These are phyloP conservation scores for Grosmannia serpens DNA, from an alignment of 2,329 filamentous ascomycete genomes.

Conservation along the genomic window DNA sequence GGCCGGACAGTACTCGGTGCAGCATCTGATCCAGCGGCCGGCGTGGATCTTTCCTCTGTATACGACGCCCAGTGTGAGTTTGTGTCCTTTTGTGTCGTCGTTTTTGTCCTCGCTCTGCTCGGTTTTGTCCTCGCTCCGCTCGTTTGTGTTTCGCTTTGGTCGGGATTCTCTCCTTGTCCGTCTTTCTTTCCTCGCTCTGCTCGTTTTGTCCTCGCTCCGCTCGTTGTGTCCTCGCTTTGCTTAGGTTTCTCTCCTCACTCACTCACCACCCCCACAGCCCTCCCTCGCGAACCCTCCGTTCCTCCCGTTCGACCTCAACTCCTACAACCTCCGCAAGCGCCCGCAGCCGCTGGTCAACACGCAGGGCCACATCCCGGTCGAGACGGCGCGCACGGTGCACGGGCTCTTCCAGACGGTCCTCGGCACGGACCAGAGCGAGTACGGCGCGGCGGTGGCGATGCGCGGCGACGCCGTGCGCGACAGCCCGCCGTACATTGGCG, in stretches of 20 bases:
- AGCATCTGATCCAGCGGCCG: constrained; percentile 58
- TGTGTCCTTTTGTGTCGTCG: background rate
- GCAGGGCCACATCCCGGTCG: constrained; percentile 51
- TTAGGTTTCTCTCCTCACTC: background rate
- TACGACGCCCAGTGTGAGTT: constrained; percentile 35
- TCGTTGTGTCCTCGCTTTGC: background rate
- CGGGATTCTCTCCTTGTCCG: background rate
- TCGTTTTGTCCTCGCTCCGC: background rate
- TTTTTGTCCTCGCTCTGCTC: background rate
- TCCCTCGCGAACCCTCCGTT: constrained; percentile 44
- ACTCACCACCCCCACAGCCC: constrained; percentile 24
- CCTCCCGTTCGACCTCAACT: constrained; percentile 58
- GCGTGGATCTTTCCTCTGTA: constrained; percentile 59
- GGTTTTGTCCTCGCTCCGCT: background rate
- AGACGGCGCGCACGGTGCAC: constrained; percentile 44
- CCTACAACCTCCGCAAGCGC: constrained; percentile 58
- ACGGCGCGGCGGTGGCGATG: constrained; percentile 30
- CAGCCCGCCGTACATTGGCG: constrained; percentile 53
- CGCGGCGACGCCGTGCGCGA: constrained; percentile 27
- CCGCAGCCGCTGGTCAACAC: constrained; percentile 47
- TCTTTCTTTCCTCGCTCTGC: background rate
- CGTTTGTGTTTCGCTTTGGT: background rate
- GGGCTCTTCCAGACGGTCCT: constrained; percentile 34
- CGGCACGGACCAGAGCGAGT: constrained; percentile 42
- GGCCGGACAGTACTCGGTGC: constrained; percentile 40